Base-by-base conservation (phyloP, 139 green algal genomes). In the Chlorella vulgaris region DNA sequence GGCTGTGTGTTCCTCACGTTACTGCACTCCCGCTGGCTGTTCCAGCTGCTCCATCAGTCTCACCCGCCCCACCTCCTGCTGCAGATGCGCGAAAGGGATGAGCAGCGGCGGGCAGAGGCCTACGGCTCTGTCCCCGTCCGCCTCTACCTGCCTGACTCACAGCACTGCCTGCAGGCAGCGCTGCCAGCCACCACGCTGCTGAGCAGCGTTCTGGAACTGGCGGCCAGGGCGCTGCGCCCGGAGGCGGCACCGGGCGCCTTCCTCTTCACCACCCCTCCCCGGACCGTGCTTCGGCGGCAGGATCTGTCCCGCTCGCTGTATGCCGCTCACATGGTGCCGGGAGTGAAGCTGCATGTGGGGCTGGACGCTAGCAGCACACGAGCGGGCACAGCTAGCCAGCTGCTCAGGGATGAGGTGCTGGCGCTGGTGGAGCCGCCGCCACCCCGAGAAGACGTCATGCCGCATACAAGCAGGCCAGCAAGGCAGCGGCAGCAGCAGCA, bases 211-310 rank as follows among this genome's bases (percentile, higher is more conserved):
- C 74, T 74, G 28, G 43, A 39, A 19, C 61, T 88, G 33, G 65
- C 86, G 7, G 29, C 50, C 7, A 24, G 31, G 4, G 81, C 79
- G 6, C 29, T 86, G 65, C 19, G 35, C 28, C 76, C 69, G 0
- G 47, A 42, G 0, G 1, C 74, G 18, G 35, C 31, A 3, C 58
- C 40, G 0, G 76, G 69, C 31, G 50, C 80, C 21, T 51, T 39
- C 78, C 76, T 89, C 47, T 89, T 86, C 62, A 85, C 81, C 62
- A 84, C 86, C 24, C 86, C 86, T 24, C 86, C 83, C 1, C 83
- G 85, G 69, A 47, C 69, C 8, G 50, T 74, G 28, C 29, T 83
- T 35, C 67, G 42, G 29, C 0, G 2, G 38, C 8, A 71, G 39
- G 38, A 70, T 42, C 50, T 74, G 28, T 50, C 40, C 18, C 61